Conservation (phyloP, 495 filamentous ascomycete genomes). For the Evansstolkia leycettana region DNA sequence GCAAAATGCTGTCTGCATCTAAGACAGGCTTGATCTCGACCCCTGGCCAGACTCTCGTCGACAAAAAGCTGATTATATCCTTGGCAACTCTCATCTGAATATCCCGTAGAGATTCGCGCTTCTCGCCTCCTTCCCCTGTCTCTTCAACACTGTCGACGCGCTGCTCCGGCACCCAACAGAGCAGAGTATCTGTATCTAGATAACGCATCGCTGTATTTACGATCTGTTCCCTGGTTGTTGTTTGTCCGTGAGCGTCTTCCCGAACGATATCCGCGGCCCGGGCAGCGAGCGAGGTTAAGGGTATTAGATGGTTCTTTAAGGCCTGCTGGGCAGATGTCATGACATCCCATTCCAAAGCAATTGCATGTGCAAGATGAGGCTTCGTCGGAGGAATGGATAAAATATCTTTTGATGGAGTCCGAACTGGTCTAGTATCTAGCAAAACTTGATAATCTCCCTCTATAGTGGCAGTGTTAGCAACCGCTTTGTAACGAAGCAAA, state of each 20-base stretch:
- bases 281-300: conserved; percentile 73
- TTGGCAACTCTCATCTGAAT: conserved; percentile 55
- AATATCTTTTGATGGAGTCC: conserved; percentile 58
- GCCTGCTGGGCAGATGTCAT: conserved; percentile 70
- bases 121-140: conserved; percentile 13
- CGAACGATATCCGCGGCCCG: conserved; percentile 67
- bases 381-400: conserved; percentile 64
- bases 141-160: conserved; percentile 15
- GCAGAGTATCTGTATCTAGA: conserved; percentile 82
- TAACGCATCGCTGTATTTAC: conserved; percentile 64
- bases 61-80: conserved; percentile 58
- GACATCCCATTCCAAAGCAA: conserved; percentile 88
- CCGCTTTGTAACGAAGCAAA: conserved; percentile 1
- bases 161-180: conserved; percentile 76
- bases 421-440: conserved; percentile 70
- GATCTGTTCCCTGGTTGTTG: conserved; percentile 42
- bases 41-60: conserved; percentile 72
- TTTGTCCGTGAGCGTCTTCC: conserved; percentile 43
- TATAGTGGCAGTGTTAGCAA: conserved; percentile 8
- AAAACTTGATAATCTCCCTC: conserved; percentile 55
- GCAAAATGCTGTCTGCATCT: conserved; percentile 61
- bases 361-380: conserved; percentile 67
- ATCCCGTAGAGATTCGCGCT: conserved; percentile 47
- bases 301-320: conserved; percentile 66
- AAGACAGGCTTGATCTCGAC: conserved; percentile 63